phyloP scores from a whole-genome alignment of 1,284 basidiomycete species.

The Thelephora terrestris region DNA sequence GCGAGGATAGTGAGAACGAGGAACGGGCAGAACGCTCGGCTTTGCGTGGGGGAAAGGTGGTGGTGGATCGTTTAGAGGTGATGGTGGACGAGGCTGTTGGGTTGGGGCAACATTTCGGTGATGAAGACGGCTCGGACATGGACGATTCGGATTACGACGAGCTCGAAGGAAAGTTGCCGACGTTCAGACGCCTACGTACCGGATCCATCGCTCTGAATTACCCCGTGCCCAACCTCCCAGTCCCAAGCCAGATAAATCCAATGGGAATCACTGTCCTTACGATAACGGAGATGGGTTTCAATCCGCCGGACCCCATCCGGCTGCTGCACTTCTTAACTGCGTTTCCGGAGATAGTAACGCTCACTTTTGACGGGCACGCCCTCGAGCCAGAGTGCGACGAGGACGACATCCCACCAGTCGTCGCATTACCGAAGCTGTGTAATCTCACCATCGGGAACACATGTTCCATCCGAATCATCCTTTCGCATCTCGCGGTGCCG shows the following conservation, averaged over 20 bases:
- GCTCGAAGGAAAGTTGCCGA: not conserved
- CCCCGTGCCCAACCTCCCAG: constrained; percentile 33
- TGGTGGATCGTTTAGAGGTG: constrained; percentile 13
- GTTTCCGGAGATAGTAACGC: constrained; percentile 47
- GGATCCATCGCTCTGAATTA: constrained; percentile 9
- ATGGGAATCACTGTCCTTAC: constrained; percentile 46
- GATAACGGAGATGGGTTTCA: constrained; percentile 37
- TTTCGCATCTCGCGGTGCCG: constrained; percentile 51
- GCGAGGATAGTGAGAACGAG: too few relatives aligned
- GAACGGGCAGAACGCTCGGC: too few relatives aligned
- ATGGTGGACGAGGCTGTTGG: constrained; percentile 7
- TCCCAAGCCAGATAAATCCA: constrained; percentile 28
- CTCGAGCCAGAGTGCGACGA: constrained; percentile 22
- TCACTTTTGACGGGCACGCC: constrained; percentile 41
- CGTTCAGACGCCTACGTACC: constrained; percentile 10
- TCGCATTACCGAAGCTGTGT: constrained; percentile 42
- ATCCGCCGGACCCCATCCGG: constrained; percentile 29
- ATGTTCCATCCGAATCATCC: constrained; percentile 50
- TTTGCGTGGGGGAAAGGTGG: not conserved
- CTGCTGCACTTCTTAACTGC: constrained; percentile 49
- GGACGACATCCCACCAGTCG: constrained; percentile 26
- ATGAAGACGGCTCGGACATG: not conserved
- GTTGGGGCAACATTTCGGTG: not conserved
- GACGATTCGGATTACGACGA: not conserved
- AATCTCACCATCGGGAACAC: constrained; percentile 45